Conservation (phyloP, 2,329 filamentous ascomycete genomes). For the Exophiala xenobiotica region DNA sequence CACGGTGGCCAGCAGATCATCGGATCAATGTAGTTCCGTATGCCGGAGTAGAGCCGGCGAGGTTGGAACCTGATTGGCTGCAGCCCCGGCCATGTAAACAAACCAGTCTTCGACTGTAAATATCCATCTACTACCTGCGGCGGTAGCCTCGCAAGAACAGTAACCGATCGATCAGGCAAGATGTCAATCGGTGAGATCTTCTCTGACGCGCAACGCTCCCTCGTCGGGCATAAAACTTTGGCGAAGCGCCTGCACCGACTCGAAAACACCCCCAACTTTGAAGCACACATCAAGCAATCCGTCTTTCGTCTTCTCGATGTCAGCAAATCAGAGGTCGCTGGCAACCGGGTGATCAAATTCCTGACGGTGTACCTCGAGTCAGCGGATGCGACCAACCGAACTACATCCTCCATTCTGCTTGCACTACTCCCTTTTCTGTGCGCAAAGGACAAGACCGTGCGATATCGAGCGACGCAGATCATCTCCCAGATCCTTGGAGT, state of each 20-base stretch:
- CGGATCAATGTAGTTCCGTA: not conserved
- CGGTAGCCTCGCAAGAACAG: not conserved
- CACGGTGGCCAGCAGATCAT: too few species aligned
- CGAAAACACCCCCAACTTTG: constrained; percentile 73
- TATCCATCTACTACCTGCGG: not conserved
- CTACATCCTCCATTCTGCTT: constrained; percentile 63
- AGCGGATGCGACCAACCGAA: constrained; percentile 79
- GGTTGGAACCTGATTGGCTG: not conserved
- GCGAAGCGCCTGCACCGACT: constrained; percentile 84
- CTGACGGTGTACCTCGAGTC: constrained; percentile 83
- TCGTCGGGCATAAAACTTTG: constrained; percentile 84
- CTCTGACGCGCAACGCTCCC: constrained; percentile 81
- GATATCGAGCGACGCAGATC: constrained; percentile 86
- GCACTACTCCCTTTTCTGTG: constrained; percentile 71
- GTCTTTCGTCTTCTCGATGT: constrained; percentile 78
- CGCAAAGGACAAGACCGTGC: constrained; percentile 88
- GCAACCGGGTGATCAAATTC: constrained; percentile 82
- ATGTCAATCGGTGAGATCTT: constrained; percentile 47
- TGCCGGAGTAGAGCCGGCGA: not conserved
- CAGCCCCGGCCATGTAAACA: not conserved
- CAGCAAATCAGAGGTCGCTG: constrained; percentile 87
- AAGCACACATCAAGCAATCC: constrained; percentile 78
- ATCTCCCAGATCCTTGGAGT: constrained; percentile 90
- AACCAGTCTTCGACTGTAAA: not conserved
- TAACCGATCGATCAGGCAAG: not conserved